These are phyloP conservation scores for Mycena sp. DNA, from an alignment of 1,284 basidiomycete species.

Conservation along the genomic window DNA sequence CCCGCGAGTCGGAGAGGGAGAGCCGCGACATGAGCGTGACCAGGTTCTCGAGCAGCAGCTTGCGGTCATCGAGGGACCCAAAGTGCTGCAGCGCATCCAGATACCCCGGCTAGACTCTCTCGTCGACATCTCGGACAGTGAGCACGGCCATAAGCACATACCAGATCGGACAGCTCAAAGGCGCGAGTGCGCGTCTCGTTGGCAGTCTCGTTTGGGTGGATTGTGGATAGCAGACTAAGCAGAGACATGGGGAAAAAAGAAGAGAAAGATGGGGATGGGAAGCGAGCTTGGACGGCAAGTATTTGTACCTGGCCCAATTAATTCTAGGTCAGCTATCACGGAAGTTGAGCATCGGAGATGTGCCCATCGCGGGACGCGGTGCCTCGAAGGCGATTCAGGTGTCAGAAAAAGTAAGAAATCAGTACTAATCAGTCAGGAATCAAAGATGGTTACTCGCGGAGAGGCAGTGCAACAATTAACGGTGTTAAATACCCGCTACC, in stretches of 20 bases:
- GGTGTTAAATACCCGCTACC: background rate
- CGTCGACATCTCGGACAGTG: background rate
- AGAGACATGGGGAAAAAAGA: conserved; percentile 15
- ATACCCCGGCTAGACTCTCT: conserved; percentile 52
- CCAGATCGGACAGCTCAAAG: conserved; percentile 42
- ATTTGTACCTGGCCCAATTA: conserved; percentile 4
- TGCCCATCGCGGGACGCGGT: background rate
- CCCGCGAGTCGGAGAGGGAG: conserved; percentile 40
- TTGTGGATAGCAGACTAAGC: background rate
- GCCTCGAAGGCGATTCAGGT: conserved; percentile 7
- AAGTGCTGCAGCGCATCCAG: conserved; percentile 58
- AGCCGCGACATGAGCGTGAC: conserved; percentile 64
- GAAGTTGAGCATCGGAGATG: conserved; percentile 14
- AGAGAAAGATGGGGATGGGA: no score
- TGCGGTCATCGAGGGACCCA: conserved; percentile 63
- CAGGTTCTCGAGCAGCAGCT: conserved; percentile 64
- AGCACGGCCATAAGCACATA: conserved; percentile 30
- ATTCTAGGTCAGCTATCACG: conserved; percentile 16
- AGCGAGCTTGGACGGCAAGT: background rate
- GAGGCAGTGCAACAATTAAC: background rate
- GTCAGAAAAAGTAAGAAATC: no score
- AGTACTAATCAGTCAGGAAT: background rate
- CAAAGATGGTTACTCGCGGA: background rate
- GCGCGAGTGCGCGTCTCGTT: conserved; percentile 29
- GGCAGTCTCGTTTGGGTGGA: conserved; percentile 30